Conservation (phyloP, 1,139 yeast genomes). For the Fermentozyma sake region DNA sequence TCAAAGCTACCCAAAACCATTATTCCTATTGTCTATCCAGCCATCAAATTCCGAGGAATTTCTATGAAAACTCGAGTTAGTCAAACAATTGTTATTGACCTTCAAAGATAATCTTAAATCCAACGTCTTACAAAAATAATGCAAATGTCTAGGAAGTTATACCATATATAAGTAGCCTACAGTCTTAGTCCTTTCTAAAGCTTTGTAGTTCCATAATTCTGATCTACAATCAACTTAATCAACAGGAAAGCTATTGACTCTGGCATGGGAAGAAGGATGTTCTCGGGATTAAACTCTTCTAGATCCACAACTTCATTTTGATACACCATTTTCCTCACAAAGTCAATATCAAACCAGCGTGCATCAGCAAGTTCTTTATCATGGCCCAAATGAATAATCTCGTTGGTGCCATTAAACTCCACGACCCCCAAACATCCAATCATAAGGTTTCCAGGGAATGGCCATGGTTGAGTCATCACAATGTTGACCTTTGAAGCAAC, state of each 20-base stretch:
- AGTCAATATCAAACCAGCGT: slow-evolving; percentile 67
- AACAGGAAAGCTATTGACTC: slow-evolving; percentile 40
- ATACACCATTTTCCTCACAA: slow-evolving; percentile 44
- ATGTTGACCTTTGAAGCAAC: slow-evolving; percentile 55
- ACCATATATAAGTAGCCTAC: too few species aligned
- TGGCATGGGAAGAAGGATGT: slow-evolving; percentile 36
- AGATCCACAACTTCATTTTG: slow-evolving; percentile 20
- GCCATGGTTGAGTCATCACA: slow-evolving; percentile 88
- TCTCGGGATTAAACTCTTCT: slow-evolving; percentile 34
- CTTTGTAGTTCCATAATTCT: slow-evolving; percentile 15
- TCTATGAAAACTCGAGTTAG: too few species aligned
- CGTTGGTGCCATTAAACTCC: slow-evolving; percentile 58
- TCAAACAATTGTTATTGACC: too few species aligned
- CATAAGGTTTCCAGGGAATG: slow-evolving; percentile 91
- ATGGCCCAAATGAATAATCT: slow-evolving; percentile 64
- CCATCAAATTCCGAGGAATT: too few species aligned
- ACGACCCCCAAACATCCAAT: slow-evolving; percentile 79
- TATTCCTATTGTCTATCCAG: too few species aligned
- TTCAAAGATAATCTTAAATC: too few species aligned
- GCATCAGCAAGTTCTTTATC: slow-evolving; percentile 86
- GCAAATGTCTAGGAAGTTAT: too few species aligned
- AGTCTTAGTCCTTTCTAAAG: too few species aligned
- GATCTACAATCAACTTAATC: slow-evolving; percentile 45
- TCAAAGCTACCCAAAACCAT: too few species aligned
- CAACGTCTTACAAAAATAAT: too few species aligned